Conservation (phyloP, 768 basidiomycete genomes). For the Kwoniella shandongensis region DNA sequence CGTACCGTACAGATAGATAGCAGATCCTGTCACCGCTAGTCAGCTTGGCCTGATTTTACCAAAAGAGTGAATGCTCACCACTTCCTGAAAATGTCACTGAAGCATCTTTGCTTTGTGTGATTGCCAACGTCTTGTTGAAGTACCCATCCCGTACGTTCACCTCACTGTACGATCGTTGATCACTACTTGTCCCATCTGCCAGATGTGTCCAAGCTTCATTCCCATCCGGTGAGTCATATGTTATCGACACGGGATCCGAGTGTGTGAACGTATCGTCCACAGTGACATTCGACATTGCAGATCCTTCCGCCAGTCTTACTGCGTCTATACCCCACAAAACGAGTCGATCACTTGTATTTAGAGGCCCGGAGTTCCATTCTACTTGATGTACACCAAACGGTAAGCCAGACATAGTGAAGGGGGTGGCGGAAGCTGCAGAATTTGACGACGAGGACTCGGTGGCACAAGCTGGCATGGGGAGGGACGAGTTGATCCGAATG, state of each 20-base stretch:
- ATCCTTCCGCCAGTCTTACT: constrained; percentile 10
- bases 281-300: constrained; percentile 30
- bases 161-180: constrained; percentile 1
- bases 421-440: constrained; percentile 7
- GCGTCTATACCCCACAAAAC: constrained; percentile 46
- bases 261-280: constrained; percentile 28
- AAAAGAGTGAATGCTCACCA: constrained; percentile 4
- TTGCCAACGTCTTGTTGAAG: constrained; percentile 25
- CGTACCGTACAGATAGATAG: constrained; percentile 42
- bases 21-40: constrained; percentile 13
- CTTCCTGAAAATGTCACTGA: constrained; percentile 23
- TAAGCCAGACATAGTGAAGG: constrained; percentile 34
- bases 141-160: constrained; percentile 11
- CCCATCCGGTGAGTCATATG: background rate
- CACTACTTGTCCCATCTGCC: background rate
- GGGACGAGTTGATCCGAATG: constrained; percentile 37
- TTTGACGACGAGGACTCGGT: constrained; percentile 12
- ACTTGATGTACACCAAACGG: constrained; percentile 37
- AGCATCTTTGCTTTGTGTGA: constrained; percentile 18
- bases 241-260: constrained; percentile 1
- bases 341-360: constrained; percentile 22
- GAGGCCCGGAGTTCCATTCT: constrained; percentile 16
- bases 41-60: background rate
- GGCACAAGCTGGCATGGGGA: constrained; percentile 39
- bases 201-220: constrained; percentile 24